Evolutionary conservation across 768 basidiomycete genomes (phyloP), one percentile per base, ranked within the genome.

Genomic region (Suillus variegatus): DNA sequence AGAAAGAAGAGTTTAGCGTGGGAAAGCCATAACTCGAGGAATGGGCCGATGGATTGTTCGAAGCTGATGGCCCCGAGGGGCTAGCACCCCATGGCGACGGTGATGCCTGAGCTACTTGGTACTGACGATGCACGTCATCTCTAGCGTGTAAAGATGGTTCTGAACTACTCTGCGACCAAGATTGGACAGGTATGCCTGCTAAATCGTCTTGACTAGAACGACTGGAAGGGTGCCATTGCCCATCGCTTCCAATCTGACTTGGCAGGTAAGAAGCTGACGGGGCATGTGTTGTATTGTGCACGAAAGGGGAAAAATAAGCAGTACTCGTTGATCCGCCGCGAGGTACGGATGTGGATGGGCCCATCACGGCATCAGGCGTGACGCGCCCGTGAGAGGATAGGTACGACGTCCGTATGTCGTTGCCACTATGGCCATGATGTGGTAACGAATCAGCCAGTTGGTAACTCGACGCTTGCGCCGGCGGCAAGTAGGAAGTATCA

Each of bases 1-100:
- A 86, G 76, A 86, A 88, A 13, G 88, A 83, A 10, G 86, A 81
- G 67, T 75, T 86, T 46, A 88, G 80, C 18, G 88, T 88, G 49
- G 85, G 83, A 72, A 88, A 83, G 60, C 68, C 51, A 70, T 72
- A 82, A 54, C 52, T 65, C 44, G 74, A 71, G 44, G 74, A 41
- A 35, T 72, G 36, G 9, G 69, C 22, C 58, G 73, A 69, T 62
- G 74, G 62, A 49, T 66, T 68, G 52, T 67, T 64, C 54, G 71
- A 66, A 63, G 67, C 52, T 55, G 76, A 67, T 54, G 64, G 71
- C 61, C 73, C 74, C 16, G 77, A 71, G 35, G 67, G 54, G 20
- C 64, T 25, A 47, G 70, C 44, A 49, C 47, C 25, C 76, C 76
- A 77, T 62, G 49, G 64, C 65, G 77, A 70, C 60, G 75, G 73